Conservation (phyloP, 345 rosid species). For the Clarkia xantiana region DNA sequence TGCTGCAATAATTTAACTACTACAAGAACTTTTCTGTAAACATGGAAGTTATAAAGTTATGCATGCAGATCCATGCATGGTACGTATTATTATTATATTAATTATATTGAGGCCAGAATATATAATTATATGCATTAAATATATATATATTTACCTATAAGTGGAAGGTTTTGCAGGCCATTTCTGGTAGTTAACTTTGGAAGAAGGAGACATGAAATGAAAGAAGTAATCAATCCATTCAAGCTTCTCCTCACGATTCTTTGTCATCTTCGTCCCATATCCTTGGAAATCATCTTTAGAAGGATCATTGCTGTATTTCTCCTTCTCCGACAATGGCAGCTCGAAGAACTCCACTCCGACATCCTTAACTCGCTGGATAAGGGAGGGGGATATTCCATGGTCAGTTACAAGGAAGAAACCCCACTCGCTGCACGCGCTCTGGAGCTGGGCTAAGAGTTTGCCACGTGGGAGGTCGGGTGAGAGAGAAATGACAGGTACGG, state of each 20-base stretch:
- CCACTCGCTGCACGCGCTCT: constrained; percentile 27
- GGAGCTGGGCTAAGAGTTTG: constrained; percentile 7
- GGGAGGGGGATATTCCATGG: constrained; percentile 19
- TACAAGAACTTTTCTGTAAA: no score
- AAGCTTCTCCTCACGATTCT: constrained; percentile 23
- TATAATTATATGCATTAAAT: neutral
- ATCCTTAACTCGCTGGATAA: constrained; percentile 21
- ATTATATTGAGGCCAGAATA: no score
- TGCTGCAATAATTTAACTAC: no score
- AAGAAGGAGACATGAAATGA: constrained; percentile 23
- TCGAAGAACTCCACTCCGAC: constrained; percentile 34
- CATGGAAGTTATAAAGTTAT: no score
- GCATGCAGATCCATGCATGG: no score
- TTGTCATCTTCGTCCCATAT: constrained; percentile 40
- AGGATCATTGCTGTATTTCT: constrained; percentile 27
- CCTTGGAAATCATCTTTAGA: constrained; percentile 27
- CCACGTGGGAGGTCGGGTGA: constrained; percentile 10
- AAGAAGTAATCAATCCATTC: constrained; percentile 43
- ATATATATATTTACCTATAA: constrained; percentile 13
- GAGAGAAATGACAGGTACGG: constrained; percentile 29
- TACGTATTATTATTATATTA: no score
- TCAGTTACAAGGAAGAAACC: constrained; percentile 25
- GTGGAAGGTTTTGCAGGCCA: constrained; percentile 31
- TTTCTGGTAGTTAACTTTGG: constrained; percentile 15
- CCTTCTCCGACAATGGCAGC: constrained; percentile 31